Evolutionary conservation across 2,329 filamentous ascomycete species (phyloP).

Genomic region (Fusarium sp.): DNA sequence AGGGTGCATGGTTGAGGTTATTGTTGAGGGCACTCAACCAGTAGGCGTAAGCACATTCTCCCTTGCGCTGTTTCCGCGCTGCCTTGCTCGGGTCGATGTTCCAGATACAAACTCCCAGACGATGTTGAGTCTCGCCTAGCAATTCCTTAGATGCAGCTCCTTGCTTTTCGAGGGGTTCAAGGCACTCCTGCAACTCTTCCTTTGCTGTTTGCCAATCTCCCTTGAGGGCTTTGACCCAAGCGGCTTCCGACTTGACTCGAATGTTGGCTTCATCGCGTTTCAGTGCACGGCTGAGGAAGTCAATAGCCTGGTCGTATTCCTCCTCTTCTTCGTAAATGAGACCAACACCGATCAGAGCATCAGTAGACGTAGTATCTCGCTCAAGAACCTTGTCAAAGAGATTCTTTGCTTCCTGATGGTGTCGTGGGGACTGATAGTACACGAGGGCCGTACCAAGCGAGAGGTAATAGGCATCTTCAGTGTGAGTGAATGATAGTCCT

Average conservation of each 20-base stretch:
- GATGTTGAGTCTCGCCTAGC: slow-evolving; percentile 85
- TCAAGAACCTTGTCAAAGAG: slow-evolving; percentile 84
- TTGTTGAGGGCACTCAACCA: slow-evolving; percentile 86
- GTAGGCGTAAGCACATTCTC: slow-evolving; percentile 73
- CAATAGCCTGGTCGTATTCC: slow-evolving; percentile 80
- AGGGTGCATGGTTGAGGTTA: slow-evolving; percentile 85
- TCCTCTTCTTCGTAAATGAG: slow-evolving; percentile 93
- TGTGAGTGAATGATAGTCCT: slow-evolving; percentile 73
- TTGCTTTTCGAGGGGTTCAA: slow-evolving; percentile 69
- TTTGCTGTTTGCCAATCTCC: slow-evolving; percentile 75
- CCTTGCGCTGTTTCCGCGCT: slow-evolving; percentile 79
- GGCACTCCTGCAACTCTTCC: slow-evolving; percentile 72
- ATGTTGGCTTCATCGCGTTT: slow-evolving; percentile 76
- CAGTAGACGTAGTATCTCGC: slow-evolving; percentile 76
- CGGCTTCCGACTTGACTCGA: slow-evolving; percentile 82
- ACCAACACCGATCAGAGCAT: slow-evolving; percentile 87
- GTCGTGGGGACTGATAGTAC: slow-evolving; percentile 85
- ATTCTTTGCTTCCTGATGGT: slow-evolving; percentile 86
- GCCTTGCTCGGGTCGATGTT: slow-evolving; percentile 76
- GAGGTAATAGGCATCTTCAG: slow-evolving; percentile 75
- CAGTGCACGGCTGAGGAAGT: slow-evolving; percentile 80
- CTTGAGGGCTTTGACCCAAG: slow-evolving; percentile 88
- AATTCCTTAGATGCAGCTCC: slow-evolving; percentile 68
- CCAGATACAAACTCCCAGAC: slow-evolving; percentile 88
- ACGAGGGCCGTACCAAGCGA: slow-evolving; percentile 88